Evolutionary conservation across 1,284 basidiomycete species (phyloP).

Genomic region (Thecaphora frezii): DNA sequence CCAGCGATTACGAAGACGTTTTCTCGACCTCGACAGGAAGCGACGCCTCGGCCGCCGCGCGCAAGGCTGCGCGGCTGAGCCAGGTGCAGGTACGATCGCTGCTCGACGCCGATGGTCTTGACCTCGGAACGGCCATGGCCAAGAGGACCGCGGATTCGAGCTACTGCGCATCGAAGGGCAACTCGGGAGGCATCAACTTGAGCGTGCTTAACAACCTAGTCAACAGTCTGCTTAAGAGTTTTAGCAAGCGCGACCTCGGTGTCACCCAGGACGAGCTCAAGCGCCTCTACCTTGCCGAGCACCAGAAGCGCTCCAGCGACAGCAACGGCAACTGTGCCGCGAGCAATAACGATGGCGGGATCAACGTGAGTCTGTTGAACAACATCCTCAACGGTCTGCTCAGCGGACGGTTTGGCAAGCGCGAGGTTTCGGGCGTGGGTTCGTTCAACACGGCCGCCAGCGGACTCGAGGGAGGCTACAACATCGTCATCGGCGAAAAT

Average conservation of each 20-base stretch:
- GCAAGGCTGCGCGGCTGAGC: conserved; percentile 33
- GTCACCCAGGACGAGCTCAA: not conserved
- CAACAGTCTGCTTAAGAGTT: not conserved
- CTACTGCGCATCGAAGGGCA: not conserved
- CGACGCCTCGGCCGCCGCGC: conserved; percentile 11
- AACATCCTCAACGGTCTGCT: conserved; percentile 41
- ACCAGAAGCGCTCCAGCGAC: conserved; percentile 17
- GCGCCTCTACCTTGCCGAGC: conserved; percentile 6
- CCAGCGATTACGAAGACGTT: conserved; percentile 5
- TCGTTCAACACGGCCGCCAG: not conserved
- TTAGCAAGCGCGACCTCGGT: not conserved
- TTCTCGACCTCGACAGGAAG: conserved; percentile 6
- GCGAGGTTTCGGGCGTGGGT: not conserved
- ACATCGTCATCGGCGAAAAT: not conserved
- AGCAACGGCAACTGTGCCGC: conserved; percentile 26
- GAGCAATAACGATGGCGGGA: conserved; percentile 30
- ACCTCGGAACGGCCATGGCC: conserved; percentile 11
- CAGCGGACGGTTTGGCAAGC: not conserved
- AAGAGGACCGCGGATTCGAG: conserved; percentile 9
- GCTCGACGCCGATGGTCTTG: conserved; percentile 34
- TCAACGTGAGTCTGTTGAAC: conserved; percentile 40
- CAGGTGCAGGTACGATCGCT: conserved; percentile 25
- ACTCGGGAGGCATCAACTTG: not conserved
- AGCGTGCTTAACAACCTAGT: not conserved
- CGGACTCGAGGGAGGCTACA: not conserved